Conservation (phyloP, 495 filamentous ascomycete species). For the Aeminium ludgeri region DNA sequence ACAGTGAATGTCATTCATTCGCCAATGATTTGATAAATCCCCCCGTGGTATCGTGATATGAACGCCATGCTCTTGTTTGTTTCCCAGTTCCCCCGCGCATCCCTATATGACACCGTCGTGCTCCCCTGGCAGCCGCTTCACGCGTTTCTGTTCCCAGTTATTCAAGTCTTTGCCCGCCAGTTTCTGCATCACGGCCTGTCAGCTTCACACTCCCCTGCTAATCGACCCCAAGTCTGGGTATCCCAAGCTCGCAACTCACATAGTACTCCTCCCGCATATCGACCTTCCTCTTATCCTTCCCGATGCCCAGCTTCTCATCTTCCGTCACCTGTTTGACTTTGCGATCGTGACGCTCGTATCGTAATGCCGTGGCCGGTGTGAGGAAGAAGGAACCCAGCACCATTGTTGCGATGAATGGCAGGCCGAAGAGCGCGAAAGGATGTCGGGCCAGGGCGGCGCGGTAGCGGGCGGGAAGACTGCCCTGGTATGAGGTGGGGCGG, state of each 20-base stretch:
- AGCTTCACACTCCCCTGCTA: no score
- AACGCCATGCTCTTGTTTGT: not conserved
- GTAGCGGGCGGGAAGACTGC: constrained; percentile 60
- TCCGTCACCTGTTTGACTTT: constrained; percentile 64
- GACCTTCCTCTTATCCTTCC: constrained; percentile 49
- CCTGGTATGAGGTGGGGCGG: constrained; percentile 32
- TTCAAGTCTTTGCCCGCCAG: constrained; percentile 83
- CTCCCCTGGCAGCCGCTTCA: constrained; percentile 75
- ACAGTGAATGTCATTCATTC: no score
- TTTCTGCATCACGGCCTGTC: constrained; percentile 35
- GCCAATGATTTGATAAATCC: not conserved
- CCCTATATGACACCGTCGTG: constrained; percentile 53
- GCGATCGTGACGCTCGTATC: constrained; percentile 83
- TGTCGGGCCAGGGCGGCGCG: constrained; percentile 48
- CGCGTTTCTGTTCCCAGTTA: constrained; percentile 89
- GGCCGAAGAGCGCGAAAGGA: constrained; percentile 84
- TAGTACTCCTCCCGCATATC: constrained; percentile 89
- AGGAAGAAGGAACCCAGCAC: constrained; percentile 90
- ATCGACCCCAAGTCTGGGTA: no score
- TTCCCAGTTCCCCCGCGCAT: not conserved
- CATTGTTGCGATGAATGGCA: constrained; percentile 86
- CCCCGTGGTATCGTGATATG: not conserved
- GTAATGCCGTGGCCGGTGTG: constrained; percentile 78
- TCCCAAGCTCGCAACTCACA: constrained; percentile 40
- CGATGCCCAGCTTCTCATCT: constrained; percentile 72